Evolutionary conservation across 106 monocot species (phyloP).

Genomic region (Dendrobium officinale): DNA sequence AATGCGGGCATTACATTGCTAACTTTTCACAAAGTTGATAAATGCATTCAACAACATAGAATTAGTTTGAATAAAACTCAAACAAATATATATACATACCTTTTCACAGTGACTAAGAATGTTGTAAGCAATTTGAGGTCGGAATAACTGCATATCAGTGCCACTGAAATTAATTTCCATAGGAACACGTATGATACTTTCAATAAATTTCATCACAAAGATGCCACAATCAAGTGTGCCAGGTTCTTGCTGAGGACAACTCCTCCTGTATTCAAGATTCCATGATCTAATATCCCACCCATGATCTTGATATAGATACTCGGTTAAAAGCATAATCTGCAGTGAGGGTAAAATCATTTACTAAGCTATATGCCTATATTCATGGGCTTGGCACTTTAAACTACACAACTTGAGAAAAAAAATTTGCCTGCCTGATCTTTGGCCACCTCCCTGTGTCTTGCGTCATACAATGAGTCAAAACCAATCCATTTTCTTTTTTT

Average conservation of each 20-base stretch:
- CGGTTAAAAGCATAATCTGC: constrained; percentile 3
- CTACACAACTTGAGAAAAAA: too few species aligned
- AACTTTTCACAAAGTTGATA: neutral
- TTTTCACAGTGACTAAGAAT: neutral
- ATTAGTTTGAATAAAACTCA: neutral
- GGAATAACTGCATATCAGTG: neutral
- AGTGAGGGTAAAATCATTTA: neutral
- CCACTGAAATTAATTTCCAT: neutral
- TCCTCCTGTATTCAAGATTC: constrained; percentile 1
- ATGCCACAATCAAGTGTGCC: constrained; percentile 4
- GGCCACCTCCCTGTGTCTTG: constrained; percentile 4
- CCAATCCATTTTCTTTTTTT: neutral
- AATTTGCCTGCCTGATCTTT: neutral
- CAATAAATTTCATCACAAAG: constrained; percentile 9
- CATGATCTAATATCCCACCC: constrained; percentile 7
- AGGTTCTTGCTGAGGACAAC: constrained; percentile 5
- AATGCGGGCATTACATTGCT: neutral
- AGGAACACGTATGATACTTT: neutral
- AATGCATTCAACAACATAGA: neutral
- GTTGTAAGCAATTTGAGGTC: constrained; percentile 5
- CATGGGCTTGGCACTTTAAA: neutral
- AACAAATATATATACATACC: neutral
- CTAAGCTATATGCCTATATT: neutral
- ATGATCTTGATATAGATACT: constrained; percentile 2
- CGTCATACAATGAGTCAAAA: constrained; percentile 6